Evolutionary conservation across 1,139 yeast genomes (phyloP), one percentile per base, ranked within the genome.

Genomic region (Saccharomyces hybrid): DNA sequence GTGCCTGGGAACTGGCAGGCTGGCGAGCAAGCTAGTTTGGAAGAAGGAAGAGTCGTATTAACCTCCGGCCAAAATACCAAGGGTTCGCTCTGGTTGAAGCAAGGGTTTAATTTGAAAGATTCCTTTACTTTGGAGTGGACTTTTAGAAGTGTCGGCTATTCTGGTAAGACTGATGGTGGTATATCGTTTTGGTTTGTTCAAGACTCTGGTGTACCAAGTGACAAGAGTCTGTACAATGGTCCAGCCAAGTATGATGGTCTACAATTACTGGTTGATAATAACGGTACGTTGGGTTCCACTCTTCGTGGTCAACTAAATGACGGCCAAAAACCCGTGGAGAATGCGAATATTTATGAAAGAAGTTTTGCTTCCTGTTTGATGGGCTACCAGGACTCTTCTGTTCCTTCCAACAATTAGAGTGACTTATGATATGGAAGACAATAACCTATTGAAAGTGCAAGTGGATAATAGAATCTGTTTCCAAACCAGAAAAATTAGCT

Each of bases 391-490:
- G 83, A 81, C 61, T 81, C 88, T 0, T 80, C 80, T 59, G 86
- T 85, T 6, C 93, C 95, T 7, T 74, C 80, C 44, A 83, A 83
- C 87, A 0, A 55, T 85, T n/a, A 78, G 90, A 69, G 62, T 86
- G 12, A 79, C 86, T 2, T 85, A 84, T 62, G 77, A 82, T 34
- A 68, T 71, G n/a, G 60, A 61, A 3, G 66, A 67, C 26, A 63
- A 64, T 24, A 73, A 74, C 32, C 69, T 77, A 63, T 75, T 86
- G 58, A 83, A 84, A 61, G 77, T 86, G 16, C 89, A 86, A 61
- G 71, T 84, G 49, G 89, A 86, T 66, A 86, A 86, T 65, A 81
- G 79, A 61, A 74, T 86, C 55, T 83, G 90, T 65, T 81, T 86
- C 70, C 83, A 82, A 65, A 83, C 90, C 0, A 78, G 80, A 57